phyloP scores from a whole-genome alignment of 2,329 filamentous ascomycete genomes.

The Lachnellula hyalina region DNA sequence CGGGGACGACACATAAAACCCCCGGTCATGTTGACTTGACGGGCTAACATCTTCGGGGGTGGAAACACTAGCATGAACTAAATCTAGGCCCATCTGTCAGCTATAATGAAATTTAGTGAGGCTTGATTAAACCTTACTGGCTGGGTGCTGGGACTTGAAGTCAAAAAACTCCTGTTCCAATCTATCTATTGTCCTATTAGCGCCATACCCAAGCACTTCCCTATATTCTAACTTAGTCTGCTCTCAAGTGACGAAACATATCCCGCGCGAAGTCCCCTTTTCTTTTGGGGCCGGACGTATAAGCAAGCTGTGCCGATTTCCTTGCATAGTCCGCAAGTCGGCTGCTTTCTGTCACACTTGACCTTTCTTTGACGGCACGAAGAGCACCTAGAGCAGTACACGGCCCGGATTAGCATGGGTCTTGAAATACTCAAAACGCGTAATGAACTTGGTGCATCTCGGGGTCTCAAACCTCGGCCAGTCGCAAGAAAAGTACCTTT shows the following conservation, averaged over 20 bases:
- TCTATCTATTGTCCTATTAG: conserved; percentile 4
- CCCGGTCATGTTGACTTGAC: conserved; percentile 19
- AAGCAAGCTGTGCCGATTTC: conserved; percentile 22
- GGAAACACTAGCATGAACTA: neutral
- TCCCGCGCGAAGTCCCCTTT: conserved; percentile 31
- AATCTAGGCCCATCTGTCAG: neutral
- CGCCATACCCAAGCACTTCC: neutral
- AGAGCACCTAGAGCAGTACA: conserved; percentile 14
- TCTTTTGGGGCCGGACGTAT: conserved; percentile 24
- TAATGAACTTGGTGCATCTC: neutral
- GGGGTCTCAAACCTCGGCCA: neutral
- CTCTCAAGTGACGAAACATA: conserved; percentile 35
- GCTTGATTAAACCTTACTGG: neutral
- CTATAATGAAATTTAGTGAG: too few species aligned
- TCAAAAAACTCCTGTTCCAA: conserved; percentile 21
- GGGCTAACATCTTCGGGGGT: neutral
- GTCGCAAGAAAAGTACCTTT: neutral
- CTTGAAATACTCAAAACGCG: neutral
- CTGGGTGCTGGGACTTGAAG: conserved; percentile 11
- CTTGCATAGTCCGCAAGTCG: conserved; percentile 26
- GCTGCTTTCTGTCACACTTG: conserved; percentile 25
- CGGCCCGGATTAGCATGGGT: conserved; percentile 7
- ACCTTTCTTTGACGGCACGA: conserved; percentile 29
- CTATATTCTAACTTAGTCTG: conserved; percentile 28
- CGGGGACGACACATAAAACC: neutral